phyloP scores from a whole-genome alignment of 805 yeast species.

The Yamadazyma sp. region DNA sequence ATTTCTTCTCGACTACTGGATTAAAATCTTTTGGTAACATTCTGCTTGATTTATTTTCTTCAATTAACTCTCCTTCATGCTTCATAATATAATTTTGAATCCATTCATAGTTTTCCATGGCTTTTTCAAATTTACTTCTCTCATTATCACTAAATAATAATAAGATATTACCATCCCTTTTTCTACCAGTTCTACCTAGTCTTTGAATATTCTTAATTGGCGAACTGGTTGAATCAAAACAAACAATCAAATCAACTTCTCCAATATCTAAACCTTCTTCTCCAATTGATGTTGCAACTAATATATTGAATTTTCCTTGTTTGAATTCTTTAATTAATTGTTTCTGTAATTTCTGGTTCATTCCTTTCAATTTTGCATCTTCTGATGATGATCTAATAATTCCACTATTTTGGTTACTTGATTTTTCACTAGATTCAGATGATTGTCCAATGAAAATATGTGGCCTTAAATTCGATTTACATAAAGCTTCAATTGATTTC shows the following conservation, averaged over 20 bases:
- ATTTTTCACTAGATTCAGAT: conserved; percentile 44
- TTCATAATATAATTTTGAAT: conserved; percentile 68
- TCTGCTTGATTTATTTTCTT: conserved; percentile 52
- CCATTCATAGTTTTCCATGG: conserved; percentile 78
- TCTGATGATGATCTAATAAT: conserved; percentile 59
- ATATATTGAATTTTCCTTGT: conserved; percentile 65
- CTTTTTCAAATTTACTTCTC: conserved; percentile 71
- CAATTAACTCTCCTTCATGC: conserved; percentile 34
- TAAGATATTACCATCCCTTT: conserved; percentile 80
- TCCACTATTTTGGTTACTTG: conserved; percentile 28
- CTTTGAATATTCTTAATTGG: conserved; percentile 93
- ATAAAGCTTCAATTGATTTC: conserved; percentile 48
- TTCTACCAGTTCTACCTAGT: conserved; percentile 98
- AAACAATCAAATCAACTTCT: conserved; percentile 90
- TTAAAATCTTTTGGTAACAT: conserved; percentile 58
- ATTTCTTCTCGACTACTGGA: conserved; percentile 57
- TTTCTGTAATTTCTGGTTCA: conserved; percentile 88
- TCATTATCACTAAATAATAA: conserved; percentile 77
- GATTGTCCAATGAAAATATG: conserved; percentile 95
- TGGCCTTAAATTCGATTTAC: conserved; percentile 43
- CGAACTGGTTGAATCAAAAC: conserved; percentile 89
- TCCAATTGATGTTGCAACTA: conserved; percentile 96
- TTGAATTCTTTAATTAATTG: conserved; percentile 73
- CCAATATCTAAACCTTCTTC: conserved; percentile 99
- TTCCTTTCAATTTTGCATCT: conserved; percentile 74